A percentile compares a stretch with the other conserved stretches of the same genome.
Conservation (phyloP, 2,329 filamentous ascomycete genomes). For the Chrysoporthe cubensis region DNA sequence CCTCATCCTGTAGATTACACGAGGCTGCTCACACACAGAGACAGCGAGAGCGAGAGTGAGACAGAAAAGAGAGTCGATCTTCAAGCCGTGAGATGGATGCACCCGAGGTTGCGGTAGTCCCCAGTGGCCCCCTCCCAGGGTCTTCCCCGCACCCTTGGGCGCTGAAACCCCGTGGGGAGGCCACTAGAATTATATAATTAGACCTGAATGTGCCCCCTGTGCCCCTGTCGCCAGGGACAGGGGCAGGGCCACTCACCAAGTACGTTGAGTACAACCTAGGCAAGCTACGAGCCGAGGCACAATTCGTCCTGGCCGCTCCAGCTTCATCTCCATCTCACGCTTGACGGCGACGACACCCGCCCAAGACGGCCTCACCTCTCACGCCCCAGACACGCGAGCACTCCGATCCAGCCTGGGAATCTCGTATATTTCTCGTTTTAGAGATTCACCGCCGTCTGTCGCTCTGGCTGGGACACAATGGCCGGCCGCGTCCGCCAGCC, state of each 20-base stretch:
- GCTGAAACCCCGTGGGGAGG: background rate
- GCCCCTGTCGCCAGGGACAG: no score
- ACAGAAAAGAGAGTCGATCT: background rate
- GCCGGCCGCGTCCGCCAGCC: slow-evolving; percentile 88
- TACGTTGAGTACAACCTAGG: no score
- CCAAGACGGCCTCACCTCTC: background rate
- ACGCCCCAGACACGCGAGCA: background rate
- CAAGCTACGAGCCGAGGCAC: slow-evolving; percentile 8
- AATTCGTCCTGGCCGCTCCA: background rate
- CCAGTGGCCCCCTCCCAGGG: background rate
- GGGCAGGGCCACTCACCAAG: background rate
- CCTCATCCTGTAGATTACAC: background rate
- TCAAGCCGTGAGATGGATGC: background rate
- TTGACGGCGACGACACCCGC: background rate
- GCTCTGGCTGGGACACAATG: slow-evolving; percentile 51
- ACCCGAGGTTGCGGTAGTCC: background rate
- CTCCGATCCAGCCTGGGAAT: no score
- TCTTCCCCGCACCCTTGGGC: background rate
- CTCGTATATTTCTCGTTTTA: background rate
- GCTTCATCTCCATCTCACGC: background rate
- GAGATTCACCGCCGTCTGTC: no score
- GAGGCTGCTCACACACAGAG: background rate
- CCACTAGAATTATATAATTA: no score
- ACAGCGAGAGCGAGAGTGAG: background rate
- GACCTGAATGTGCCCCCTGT: no score